phyloP scores from a whole-genome alignment of 805 yeast species.

The Candida odintsovae region DNA sequence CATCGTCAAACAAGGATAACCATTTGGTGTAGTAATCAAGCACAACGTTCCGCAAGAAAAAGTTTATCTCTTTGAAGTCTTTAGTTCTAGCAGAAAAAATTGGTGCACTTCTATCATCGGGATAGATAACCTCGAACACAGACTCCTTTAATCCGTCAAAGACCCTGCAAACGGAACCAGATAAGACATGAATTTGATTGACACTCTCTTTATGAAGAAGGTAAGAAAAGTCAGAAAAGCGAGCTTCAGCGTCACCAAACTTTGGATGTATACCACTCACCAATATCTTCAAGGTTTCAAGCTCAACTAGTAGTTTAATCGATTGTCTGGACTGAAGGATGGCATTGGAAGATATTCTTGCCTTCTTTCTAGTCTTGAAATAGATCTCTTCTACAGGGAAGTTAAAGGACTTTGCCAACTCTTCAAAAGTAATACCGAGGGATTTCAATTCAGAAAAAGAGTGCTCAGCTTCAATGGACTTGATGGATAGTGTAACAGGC shows the following conservation, averaged over 20 bases:
- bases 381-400: conserved; percentile 14
- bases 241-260: conserved; percentile 29
- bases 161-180: conserved; percentile 9
- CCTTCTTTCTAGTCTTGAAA: conserved; percentile 21
- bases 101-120: conserved; percentile 32
- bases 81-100: conserved; percentile 34
- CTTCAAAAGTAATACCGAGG: conserved; percentile 6
- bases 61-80: conserved; percentile 30
- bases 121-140: conserved; percentile 28
- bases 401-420: conserved; percentile 4
- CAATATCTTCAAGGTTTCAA: conserved; percentile 10
- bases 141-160: conserved; percentile 19
- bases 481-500: conserved; percentile 11
- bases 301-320: conserved; percentile 4
- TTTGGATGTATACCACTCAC: conserved; percentile 18
- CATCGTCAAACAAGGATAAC: conserved; percentile 38
- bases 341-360: conserved; percentile 17
- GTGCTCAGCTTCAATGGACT: conserved; percentile 24
- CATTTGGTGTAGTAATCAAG: conserved; percentile 59
- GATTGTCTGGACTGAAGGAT: conserved; percentile 16
- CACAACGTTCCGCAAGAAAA: conserved; percentile 41
- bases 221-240: conserved; percentile 10
- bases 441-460: conserved; percentile 24
- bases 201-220: conserved; percentile 13
- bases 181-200: conserved; percentile 16